These are phyloP conservation scores for Striga asiatica DNA, from an alignment of 257 asterid species.

Conservation along the genomic window DNA sequence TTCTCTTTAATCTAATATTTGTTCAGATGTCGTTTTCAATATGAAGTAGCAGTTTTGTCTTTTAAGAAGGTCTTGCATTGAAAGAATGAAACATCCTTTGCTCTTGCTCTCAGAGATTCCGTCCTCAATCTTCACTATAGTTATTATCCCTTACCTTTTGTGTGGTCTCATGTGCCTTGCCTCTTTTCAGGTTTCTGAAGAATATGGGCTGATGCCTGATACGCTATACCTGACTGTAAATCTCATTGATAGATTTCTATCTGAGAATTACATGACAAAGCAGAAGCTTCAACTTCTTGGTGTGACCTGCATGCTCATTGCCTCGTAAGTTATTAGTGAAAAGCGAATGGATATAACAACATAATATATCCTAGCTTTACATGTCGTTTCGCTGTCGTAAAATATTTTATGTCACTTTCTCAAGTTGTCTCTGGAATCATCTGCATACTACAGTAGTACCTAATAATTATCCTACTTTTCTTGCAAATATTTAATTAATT, in stretches of 20 bases:
- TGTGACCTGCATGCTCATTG: slow-evolving; percentile 95
- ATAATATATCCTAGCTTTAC: slow-evolving; percentile 5
- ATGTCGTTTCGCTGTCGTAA: background rate
- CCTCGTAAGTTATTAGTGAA: slow-evolving; percentile 60
- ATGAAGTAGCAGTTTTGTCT: too few species aligned
- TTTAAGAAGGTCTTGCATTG: background rate
- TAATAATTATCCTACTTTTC: background rate
- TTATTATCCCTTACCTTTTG: background rate
- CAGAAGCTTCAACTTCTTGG: slow-evolving; percentile 93
- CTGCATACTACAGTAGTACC: slow-evolving; percentile 1
- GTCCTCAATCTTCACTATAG: background rate
- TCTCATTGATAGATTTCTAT: slow-evolving; percentile 84
- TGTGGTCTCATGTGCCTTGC: slow-evolving; percentile 8
- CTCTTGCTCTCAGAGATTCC: background rate
- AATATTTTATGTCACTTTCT: background rate
- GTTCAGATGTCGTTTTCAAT: too few species aligned
- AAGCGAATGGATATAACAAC: background rate
- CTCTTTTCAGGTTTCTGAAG: slow-evolving; percentile 81
- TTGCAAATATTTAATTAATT: background rate
- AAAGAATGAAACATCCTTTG: background rate
- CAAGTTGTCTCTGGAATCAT: background rate
- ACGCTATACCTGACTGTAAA: slow-evolving; percentile 94
- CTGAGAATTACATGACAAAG: slow-evolving; percentile 66
- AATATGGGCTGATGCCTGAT: slow-evolving; percentile 82
- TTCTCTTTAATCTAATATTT: too few species aligned